Evolutionary conservation across 225 moss, liverwort and hornwort species (phyloP).

Genomic region (Pleurozium schreberi): DNA sequence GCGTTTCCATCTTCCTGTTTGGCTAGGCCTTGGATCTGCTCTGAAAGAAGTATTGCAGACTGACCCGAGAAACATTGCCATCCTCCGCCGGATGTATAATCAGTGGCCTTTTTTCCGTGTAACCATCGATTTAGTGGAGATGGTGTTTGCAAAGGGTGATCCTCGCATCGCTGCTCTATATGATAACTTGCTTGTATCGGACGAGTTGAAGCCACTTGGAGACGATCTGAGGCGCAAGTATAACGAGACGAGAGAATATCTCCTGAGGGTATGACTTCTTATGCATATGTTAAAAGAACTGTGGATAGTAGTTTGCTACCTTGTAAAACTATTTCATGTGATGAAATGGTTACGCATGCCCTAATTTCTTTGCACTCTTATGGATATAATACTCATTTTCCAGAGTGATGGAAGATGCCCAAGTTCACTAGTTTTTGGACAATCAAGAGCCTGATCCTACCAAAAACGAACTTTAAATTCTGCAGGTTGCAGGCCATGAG

Average conservation of each 20-base stretch:
- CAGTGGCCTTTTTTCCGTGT: slow-evolving; percentile 65
- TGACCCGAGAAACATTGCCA: slow-evolving; percentile 28
- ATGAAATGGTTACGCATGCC: background rate
- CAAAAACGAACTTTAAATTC: background rate
- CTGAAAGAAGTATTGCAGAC: slow-evolving; percentile 23
- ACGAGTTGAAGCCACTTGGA: slow-evolving; percentile 33
- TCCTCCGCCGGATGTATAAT: slow-evolving; percentile 46
- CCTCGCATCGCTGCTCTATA: slow-evolving; percentile 50
- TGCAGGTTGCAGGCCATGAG: slow-evolving; percentile 49
- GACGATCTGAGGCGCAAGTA: slow-evolving; percentile 44
- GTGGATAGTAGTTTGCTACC: background rate
- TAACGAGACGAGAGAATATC: slow-evolving; percentile 29
- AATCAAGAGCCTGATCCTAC: background rate
- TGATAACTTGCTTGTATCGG: slow-evolving; percentile 42
- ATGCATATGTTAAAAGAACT: background rate
- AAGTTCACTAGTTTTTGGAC: background rate
- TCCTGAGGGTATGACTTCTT: slow-evolving; percentile 18
- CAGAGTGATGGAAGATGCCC: background rate
- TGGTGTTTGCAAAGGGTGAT: slow-evolving; percentile 59
- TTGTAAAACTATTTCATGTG: background rate
- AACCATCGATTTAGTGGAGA: slow-evolving; percentile 50
- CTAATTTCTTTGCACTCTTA: background rate
- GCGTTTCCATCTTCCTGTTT: slow-evolving; percentile 55
- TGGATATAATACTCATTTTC: background rate
- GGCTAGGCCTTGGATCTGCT: slow-evolving; percentile 53